Conservation (phyloP, 1,284 basidiomycete species). For the Termitomyces sp. region DNA sequence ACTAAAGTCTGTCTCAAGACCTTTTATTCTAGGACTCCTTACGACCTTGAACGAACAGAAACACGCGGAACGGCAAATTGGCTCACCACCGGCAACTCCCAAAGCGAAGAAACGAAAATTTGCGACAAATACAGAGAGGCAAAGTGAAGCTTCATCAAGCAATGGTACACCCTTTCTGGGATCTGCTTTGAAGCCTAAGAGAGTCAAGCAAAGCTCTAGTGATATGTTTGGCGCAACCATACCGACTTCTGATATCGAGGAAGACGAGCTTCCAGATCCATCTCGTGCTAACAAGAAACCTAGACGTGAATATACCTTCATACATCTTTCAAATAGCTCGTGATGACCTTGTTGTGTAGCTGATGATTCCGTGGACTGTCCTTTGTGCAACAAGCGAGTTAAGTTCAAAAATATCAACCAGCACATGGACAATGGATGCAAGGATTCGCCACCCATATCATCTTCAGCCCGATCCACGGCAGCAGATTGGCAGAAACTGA, state of each 20-base stretch:
- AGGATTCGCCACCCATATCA: conserved; percentile 21
- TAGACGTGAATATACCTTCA: conserved; percentile 13
- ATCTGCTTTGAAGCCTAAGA: conserved; percentile 15
- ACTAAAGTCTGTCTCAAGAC: conserved; percentile 24
- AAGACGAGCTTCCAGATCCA: conserved; percentile 21
- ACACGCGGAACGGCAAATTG: conserved; percentile 12
- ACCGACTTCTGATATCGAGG: conserved; percentile 29
- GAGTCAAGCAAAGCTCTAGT: conserved; percentile 15
- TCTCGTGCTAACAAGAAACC: conserved; percentile 14
- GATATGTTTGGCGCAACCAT: conserved; percentile 14
- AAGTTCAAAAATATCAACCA: conserved; percentile 43
- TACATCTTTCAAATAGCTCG: neutral
- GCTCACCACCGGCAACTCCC: conserved; percentile 12
- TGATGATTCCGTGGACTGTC: conserved; percentile 43
- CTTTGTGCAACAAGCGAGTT: conserved; percentile 47
- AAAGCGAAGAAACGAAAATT: conserved; percentile 26
- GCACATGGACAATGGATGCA: conserved; percentile 58
- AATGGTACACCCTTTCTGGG: conserved; percentile 11
- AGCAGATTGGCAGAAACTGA: conserved; percentile 46
- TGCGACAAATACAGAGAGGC: conserved; percentile 16
- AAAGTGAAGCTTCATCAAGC: conserved; percentile 9
- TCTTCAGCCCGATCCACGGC: conserved; percentile 16
- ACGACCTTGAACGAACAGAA: conserved; percentile 21
- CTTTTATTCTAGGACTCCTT: conserved; percentile 36
- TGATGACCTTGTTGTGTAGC: conserved; percentile 18